Base-by-base conservation (phyloP, 1,139 yeast species). In the Blastobotrys raffinosifermentans region DNA sequence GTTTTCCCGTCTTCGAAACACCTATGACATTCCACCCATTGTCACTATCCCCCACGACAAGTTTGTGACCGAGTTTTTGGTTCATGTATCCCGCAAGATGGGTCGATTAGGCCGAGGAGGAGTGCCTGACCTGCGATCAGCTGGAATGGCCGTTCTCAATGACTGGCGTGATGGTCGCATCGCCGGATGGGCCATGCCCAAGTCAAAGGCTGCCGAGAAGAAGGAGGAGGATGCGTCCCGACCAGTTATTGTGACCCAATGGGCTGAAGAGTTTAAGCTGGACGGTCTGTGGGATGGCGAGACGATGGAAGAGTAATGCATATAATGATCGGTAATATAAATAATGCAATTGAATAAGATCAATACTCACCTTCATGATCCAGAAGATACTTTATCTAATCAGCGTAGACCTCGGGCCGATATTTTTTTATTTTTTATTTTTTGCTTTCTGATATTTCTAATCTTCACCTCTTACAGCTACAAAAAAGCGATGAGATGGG, bases 111-210 rank as follows among this genome's bases (percentile, higher is more conserved):
- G 95, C 36, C 83, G 76, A 58, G 95, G 96, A 32, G 99, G 98
- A 55, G 65, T 91, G 40, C 96, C 98, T 37, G 87, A 91, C 60
- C 62, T 91, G 50, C 80, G 77, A 41, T 72, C 91, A 46, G 95
- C 98, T 9, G 96, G 94, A 27, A 63, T 75, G 52, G 71, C 85
- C 23, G 83, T 91, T 3, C 71, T 93, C 55, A 85, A 77, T 50
- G 99, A 91, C 64, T 93, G 97, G 97, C 80, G 96, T 65, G 96
- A 89, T 62, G 98, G 98, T 41, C 77, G 94, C 58, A 75, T 91
- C 50, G 64, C 80, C 39, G 96, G 97, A 32, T 91, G 96, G 96
- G 78, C 87, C 2, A 62, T 79, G 51, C 95, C 96, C 32, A 67
- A 58, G 6, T 53, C 64, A 10, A 73, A 70, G 53, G 39, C 40